A percentile compares a stretch with the other conserved stretches of the same genome.
phyloP scores from a whole-genome alignment of 1,139 yeast species.

The Geotrichum aggregatum region DNA sequence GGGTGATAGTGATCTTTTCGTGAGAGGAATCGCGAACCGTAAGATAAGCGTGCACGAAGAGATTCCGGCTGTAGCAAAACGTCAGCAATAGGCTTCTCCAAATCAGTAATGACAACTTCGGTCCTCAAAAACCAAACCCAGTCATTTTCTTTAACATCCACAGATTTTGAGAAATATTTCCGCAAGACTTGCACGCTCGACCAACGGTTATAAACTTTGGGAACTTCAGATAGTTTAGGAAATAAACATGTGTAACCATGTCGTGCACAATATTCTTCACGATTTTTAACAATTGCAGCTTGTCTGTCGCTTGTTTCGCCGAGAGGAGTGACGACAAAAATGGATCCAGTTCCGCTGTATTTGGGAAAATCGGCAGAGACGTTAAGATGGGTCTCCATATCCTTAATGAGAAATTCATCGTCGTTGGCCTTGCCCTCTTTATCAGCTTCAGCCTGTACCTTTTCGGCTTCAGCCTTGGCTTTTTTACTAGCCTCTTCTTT shows the following conservation, averaged over 20 bases:
- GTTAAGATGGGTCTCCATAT: slow-evolving; percentile 3
- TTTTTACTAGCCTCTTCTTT: slow-evolving; percentile 13
- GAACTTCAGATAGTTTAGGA: slow-evolving; percentile 2
- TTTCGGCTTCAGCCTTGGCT: background rate
- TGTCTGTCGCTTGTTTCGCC: background rate
- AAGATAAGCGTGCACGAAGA: slow-evolving; percentile 8
- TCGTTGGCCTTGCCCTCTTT: slow-evolving; percentile 12
- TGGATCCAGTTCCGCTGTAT: too few species aligned
- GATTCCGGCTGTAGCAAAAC: slow-evolving; percentile 9
- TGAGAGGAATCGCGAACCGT: slow-evolving; percentile 7
- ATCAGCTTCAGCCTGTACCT: slow-evolving; percentile 1
- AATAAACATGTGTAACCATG: slow-evolving; percentile 14
- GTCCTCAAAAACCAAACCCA: slow-evolving; percentile 16
- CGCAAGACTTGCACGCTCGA: background rate
- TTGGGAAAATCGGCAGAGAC: background rate
- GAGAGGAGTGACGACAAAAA: slow-evolving; percentile 1
- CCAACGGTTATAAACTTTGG: background rate
- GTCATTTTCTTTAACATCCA: slow-evolving; percentile 3
- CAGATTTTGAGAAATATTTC: background rate
- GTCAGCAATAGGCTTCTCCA: slow-evolving; percentile 1
- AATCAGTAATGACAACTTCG: slow-evolving; percentile 9
- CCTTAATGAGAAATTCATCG: slow-evolving; percentile 1
- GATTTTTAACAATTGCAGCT: slow-evolving; percentile 5
- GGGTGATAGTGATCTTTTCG: slow-evolving; percentile 13
- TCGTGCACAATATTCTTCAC: slow-evolving; percentile 11